phyloP scores from a whole-genome alignment of 345 rosid species.

The Diplotaxis tenuifolia region DNA sequence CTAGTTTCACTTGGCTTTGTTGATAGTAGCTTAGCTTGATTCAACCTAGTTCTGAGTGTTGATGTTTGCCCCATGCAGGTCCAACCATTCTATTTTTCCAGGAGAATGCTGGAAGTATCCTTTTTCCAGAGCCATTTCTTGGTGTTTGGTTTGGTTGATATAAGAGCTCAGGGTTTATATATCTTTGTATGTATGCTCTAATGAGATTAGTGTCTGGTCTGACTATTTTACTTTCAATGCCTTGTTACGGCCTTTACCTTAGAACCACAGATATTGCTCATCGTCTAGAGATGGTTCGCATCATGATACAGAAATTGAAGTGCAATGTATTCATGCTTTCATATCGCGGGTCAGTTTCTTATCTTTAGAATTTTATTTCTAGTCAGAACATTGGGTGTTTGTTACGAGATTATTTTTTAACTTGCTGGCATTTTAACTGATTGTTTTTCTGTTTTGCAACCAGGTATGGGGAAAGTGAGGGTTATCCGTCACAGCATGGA shows the following conservation, averaged over 20 bases:
- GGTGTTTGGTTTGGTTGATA: neutral
- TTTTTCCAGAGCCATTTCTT: conserved; percentile 35
- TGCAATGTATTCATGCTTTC: conserved; percentile 99
- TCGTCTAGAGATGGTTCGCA: conserved; percentile 90
- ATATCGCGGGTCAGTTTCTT: conserved; percentile 73
- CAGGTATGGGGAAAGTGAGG: conserved; percentile 97
- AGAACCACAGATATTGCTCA: conserved; percentile 83
- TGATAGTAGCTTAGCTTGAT: conserved; percentile 13
- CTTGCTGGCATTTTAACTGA: conserved; percentile 13
- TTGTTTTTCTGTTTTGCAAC: conserved; percentile 21
- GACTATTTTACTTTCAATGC: neutral
- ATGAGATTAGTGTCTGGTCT: conserved; percentile 5
- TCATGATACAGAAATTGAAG: conserved; percentile 81
- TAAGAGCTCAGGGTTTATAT: neutral
- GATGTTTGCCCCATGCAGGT: conserved; percentile 55
- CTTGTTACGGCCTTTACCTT: conserved; percentile 49
- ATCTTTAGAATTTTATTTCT: neutral
- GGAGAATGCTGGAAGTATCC: conserved; percentile 99
- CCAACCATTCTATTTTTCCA: conserved; percentile 96
- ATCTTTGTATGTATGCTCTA: neutral
- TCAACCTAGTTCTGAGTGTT: conserved; percentile 1
- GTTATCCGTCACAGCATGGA: conserved; percentile 94
- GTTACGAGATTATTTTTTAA: conserved; percentile 9
- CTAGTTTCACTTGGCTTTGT: neutral
- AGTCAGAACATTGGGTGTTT: neutral